Base-by-base conservation (phyloP, 2,329 filamentous ascomycete species). In the Cladosporium cucumerinum region DNA sequence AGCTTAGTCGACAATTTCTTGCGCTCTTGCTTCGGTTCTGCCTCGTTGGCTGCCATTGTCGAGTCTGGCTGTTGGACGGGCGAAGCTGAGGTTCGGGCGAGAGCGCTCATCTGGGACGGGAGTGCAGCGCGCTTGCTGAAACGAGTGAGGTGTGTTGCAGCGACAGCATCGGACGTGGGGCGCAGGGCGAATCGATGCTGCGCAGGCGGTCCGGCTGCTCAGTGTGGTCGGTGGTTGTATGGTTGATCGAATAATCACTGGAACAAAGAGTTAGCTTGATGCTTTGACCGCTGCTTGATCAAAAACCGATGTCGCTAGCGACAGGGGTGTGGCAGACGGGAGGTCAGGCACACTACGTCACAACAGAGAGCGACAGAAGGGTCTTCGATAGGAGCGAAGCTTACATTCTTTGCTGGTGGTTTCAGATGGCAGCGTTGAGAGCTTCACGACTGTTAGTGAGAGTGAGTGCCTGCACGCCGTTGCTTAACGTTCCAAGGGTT, bases 41-140 rank as follows among this genome's bases (percentile, higher is more conserved):
- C 34, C 34, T 62, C 60, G 36, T 62, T 55, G 26, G 23, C 25
- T 12, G 60, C 34, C 25, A 28, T 54, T 46, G 60, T 39, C 21
- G 60, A 16, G 49, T 30, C 55, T 32, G 32, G 30, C 43, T 54
- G 60, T 52, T 51, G 60, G 12, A 62, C 32, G 16, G 60, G 60
- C 34, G 60, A 62, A 36, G 60, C 49, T 55, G 59, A 62, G 25
- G 60, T 62, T 26, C 49, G 60, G 30, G 59, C 59, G 48, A 54
- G 21, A 25, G 49, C 49, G 34, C 60, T 62, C 60, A 62, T 62
- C 55, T 25, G 49, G 30, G 26, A 14, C 43, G 26, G 57, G 32
- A 36, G 49, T 55, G 48, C 49, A 55, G 49, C 60, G 60, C 49
- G 60, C 60, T 54, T 62, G 48, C 60, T 62, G 49, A 62, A 55